Conservation (phyloP, 2,329 filamentous ascomycete species). For the Verticillium longisporum region DNA sequence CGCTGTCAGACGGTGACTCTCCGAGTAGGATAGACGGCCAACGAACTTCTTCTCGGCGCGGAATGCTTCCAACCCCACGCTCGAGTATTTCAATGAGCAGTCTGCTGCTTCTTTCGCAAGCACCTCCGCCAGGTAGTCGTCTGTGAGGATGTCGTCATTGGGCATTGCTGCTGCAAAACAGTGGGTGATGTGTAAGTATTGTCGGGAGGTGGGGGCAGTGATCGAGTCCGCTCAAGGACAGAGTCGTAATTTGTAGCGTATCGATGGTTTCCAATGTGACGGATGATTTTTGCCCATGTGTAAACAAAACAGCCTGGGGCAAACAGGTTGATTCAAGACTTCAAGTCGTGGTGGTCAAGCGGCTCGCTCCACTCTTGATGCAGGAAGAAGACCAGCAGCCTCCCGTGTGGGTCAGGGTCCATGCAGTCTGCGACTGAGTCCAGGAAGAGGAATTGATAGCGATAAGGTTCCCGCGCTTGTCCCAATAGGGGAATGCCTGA, state of each 20-base stretch:
- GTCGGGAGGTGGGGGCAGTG: background rate
- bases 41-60: conserved; percentile 35
- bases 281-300: too few relatives aligned
- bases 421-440: background rate
- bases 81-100: conserved; percentile 65
- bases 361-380: background rate
- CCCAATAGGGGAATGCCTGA: background rate
- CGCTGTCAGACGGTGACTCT: conserved; percentile 4
- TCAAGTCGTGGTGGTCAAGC: background rate
- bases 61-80: conserved; percentile 66
- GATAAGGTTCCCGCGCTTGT: background rate
- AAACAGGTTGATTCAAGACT: background rate
- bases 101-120: conserved; percentile 73
- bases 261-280: background rate
- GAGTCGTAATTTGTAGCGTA: background rate
- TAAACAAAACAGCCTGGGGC: background rate
- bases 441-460: background rate
- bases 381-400: background rate
- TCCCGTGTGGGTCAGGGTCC: background rate
- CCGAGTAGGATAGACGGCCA: background rate
- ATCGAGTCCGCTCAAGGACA: background rate
- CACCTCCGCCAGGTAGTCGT: conserved; percentile 75
- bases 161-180: conserved; percentile 23
- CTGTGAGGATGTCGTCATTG: conserved; percentile 51
- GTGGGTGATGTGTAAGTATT: background rate